These are phyloP conservation scores for Arthrobotrys sinensis DNA, from an alignment of 2,329 filamentous ascomycete genomes.

Conservation along the genomic window DNA sequence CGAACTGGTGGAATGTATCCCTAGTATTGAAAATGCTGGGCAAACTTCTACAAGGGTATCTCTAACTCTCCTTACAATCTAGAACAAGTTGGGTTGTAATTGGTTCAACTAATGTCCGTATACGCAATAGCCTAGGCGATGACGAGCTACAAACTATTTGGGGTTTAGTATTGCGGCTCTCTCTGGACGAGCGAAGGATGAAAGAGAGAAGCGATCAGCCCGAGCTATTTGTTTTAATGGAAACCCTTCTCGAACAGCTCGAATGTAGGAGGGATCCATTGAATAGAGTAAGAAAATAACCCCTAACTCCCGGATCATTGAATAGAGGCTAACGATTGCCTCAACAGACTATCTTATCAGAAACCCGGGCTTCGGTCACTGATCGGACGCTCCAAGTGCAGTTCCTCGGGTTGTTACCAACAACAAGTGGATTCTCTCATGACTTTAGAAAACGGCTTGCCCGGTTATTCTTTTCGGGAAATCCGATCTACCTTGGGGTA, in stretches of 20 bases:
- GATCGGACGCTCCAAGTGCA: conserved; percentile 73
- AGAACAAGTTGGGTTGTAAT: neutral
- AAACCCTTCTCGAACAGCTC: conserved; percentile 66
- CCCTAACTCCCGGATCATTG: neutral
- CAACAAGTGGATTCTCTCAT: conserved; percentile 71
- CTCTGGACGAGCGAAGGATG: conserved; percentile 30
- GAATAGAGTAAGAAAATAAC: neutral
- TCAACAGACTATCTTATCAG: conserved; percentile 71
- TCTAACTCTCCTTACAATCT: neutral
- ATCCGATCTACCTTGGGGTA: conserved; percentile 63
- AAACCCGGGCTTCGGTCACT: conserved; percentile 71
- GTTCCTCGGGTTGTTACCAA: conserved; percentile 75
- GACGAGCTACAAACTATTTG: conserved; percentile 21
- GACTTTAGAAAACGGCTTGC: conserved; percentile 79
- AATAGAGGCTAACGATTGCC: conserved; percentile 5
- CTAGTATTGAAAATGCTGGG: conserved; percentile 34
- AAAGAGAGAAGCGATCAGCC: conserved; percentile 35
- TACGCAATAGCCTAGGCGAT: conserved; percentile 10
- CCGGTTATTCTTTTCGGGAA: conserved; percentile 74
- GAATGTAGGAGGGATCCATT: conserved; percentile 68
- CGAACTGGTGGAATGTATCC: conserved; percentile 45
- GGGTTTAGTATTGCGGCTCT: conserved; percentile 27
- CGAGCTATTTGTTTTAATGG: conserved; percentile 24
- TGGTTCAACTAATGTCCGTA: neutral
- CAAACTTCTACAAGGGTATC: conserved; percentile 28